Evolutionary conservation across 768 basidiomycete species (phyloP).

Genomic region (Lactarius quietus): DNA sequence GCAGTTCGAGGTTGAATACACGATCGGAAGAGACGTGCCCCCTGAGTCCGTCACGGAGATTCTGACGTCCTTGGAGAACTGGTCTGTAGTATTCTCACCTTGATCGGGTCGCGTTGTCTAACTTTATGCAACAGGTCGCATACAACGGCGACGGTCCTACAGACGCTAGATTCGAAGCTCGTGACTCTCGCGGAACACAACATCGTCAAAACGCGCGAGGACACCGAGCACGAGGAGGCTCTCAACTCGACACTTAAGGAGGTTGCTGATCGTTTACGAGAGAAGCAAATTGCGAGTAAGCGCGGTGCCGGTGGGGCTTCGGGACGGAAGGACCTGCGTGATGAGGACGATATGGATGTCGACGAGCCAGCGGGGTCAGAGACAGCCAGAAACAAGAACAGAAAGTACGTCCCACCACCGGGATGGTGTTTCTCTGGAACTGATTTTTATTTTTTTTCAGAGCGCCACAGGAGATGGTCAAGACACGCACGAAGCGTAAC

Average conservation of each 20-base stretch:
- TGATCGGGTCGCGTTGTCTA: neutral
- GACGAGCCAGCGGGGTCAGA: slow-evolving; percentile 24
- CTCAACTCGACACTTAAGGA: slow-evolving; percentile 57
- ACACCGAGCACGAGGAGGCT: slow-evolving; percentile 52
- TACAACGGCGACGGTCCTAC: slow-evolving; percentile 66
- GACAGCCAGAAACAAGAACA: slow-evolving; percentile 17
- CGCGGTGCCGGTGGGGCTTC: slow-evolving; percentile 12
- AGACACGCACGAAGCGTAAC: slow-evolving; percentile 22
- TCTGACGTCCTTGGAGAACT: slow-evolving; percentile 58
- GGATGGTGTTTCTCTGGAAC: neutral
- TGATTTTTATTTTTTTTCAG: neutral
- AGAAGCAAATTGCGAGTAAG: slow-evolving; percentile 27
- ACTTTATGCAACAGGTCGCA: slow-evolving; percentile 47
- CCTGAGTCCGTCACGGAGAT: slow-evolving; percentile 62
- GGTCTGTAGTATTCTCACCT: slow-evolving; percentile 42
- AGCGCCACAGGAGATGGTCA: slow-evolving; percentile 25
- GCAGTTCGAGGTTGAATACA: slow-evolving; percentile 88
- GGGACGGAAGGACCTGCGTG: slow-evolving; percentile 21
- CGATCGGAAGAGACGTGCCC: slow-evolving; percentile 88
- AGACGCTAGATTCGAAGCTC: slow-evolving; percentile 71
- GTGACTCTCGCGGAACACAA: slow-evolving; percentile 46
- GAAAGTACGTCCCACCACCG: slow-evolving; percentile 16
- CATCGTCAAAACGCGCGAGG: slow-evolving; percentile 39
- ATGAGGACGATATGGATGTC: slow-evolving; percentile 27
- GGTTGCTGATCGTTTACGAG: slow-evolving; percentile 60